A percentile compares a stretch with the other conserved stretches of the same genome.
Conservation (phyloP, 352 stramenopile species). For the Aphanomyces euteiches region DNA sequence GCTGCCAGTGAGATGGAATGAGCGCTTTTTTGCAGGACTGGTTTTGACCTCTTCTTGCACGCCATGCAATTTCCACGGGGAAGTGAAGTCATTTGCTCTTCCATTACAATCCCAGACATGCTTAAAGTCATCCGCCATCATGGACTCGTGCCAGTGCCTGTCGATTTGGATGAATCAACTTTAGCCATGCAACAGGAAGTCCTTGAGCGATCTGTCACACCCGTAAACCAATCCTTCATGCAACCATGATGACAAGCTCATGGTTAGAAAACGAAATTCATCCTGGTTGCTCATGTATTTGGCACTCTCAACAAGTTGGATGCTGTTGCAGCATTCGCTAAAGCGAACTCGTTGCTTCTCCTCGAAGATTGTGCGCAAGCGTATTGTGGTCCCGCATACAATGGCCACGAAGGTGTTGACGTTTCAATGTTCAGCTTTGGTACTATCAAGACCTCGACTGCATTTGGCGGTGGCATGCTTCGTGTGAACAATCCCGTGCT, state of each 20-base stretch:
- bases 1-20: not conserved
- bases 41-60: conserved; percentile 75
- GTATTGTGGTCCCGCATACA: conserved; percentile 63
- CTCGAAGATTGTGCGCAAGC: conserved; percentile 81
- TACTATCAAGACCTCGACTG: conserved; percentile 82
- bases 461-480: conserved; percentile 67
- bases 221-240: conserved; percentile 32
- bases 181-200: conserved; percentile 52
- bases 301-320: conserved; percentile 61
- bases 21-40: conserved; percentile 44
- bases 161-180: conserved; percentile 66
- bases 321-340: conserved; percentile 47
- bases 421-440: conserved; percentile 87
- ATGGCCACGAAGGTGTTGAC: conserved; percentile 52
- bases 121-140: conserved; percentile 72
- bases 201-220: conserved; percentile 45
- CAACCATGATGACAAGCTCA: not conserved
- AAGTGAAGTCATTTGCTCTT: conserved; percentile 72
- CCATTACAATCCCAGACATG: conserved; percentile 85
- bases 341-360: conserved; percentile 50
- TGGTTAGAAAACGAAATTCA: conserved; percentile 53
- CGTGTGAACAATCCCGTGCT: conserved; percentile 54
- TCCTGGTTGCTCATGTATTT: conserved; percentile 82
- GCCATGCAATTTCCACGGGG: conserved; percentile 62
- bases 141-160: conserved; percentile 62